phyloP scores from a whole-genome alignment of 2,329 filamentous ascomycete genomes.

The Exophiala mesophila region DNA sequence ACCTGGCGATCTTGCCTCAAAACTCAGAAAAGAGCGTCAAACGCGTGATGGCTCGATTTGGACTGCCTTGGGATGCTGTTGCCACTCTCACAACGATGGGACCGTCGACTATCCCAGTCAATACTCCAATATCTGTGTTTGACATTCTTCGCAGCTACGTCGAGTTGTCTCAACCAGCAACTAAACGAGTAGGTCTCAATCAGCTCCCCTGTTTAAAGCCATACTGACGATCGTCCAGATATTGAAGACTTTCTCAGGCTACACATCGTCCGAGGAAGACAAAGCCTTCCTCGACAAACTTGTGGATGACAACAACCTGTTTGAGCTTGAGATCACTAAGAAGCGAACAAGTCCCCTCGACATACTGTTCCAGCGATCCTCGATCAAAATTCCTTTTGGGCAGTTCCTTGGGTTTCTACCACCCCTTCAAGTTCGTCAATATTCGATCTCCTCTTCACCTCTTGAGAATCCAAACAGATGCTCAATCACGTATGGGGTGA shows the following conservation, averaged over 20 bases:
- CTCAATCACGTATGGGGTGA: slow-evolving; percentile 64
- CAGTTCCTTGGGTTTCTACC: slow-evolving; percentile 67
- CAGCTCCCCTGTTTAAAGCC: too few relatives aligned
- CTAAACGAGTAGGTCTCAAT: slow-evolving; percentile 54
- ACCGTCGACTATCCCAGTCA: slow-evolving; percentile 41
- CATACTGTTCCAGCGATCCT: slow-evolving; percentile 59
- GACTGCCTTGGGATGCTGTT: slow-evolving; percentile 63
- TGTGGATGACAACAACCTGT: slow-evolving; percentile 33
- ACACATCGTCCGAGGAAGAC: slow-evolving; percentile 5
- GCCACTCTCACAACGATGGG: slow-evolving; percentile 54
- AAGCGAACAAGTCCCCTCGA: slow-evolving; percentile 58
- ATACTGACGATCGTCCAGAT: slow-evolving; percentile 36
- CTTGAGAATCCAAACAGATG: slow-evolving; percentile 52
- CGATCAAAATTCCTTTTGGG: slow-evolving; percentile 57
- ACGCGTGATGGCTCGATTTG: slow-evolving; percentile 57
- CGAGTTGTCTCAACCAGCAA: slow-evolving; percentile 68
- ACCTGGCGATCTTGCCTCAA: slow-evolving; percentile 63
- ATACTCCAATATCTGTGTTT: slow-evolving; percentile 55
- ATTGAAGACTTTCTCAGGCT: too few relatives aligned
- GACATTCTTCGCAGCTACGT: slow-evolving; percentile 66
- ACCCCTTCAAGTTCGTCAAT: slow-evolving; percentile 69
- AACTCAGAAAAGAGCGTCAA: slow-evolving; percentile 58
- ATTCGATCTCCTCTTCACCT: slow-evolving; percentile 72
- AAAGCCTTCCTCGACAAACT: slow-evolving; percentile 21
- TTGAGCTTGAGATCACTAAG: slow-evolving; percentile 46